phyloP scores from a whole-genome alignment of 352 stramenopile genomes.

The Phytophthora meadii region DNA sequence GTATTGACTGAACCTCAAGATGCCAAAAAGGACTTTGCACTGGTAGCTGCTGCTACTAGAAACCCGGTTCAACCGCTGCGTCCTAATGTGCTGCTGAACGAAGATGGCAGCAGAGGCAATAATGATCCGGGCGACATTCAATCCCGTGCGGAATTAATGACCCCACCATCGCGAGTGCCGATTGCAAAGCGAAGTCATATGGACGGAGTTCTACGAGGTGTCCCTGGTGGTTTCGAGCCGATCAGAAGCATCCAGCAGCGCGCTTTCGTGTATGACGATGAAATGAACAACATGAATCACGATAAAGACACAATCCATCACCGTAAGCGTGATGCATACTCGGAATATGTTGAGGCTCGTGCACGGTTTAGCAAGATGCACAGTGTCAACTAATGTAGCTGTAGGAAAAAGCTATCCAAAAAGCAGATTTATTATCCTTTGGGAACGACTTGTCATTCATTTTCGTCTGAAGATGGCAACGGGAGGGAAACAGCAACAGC shows the following conservation, averaged over 20 bases:
- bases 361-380: constrained; percentile 92
- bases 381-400: constrained; percentile 66
- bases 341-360: constrained; percentile 88
- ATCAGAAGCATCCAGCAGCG: constrained; percentile 55
- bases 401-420: not conserved
- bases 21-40: constrained; percentile 51
- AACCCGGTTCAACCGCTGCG: constrained; percentile 64
- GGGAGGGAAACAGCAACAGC: constrained; percentile 21
- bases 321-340: constrained; percentile 88
- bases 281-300: constrained; percentile 84
- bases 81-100: constrained; percentile 42
- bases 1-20: constrained; percentile 65
- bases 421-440: constrained; percentile 11
- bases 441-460: not conserved
- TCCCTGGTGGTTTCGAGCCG: constrained; percentile 47
- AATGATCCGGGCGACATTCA: constrained; percentile 19
- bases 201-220: constrained; percentile 70
- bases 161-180: constrained; percentile 47
- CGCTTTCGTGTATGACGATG: constrained; percentile 65
- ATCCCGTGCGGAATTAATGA: constrained; percentile 7
- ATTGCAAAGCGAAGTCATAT: constrained; percentile 82
- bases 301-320: constrained; percentile 77
- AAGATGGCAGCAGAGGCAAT: constrained; percentile 42
- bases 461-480: constrained; percentile 22
- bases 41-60: constrained; percentile 56